Evolutionary conservation across 768 basidiomycete genomes (phyloP), one percentile per base, ranked within the genome.

Genomic region (Cyclocybe cylindracea): DNA sequence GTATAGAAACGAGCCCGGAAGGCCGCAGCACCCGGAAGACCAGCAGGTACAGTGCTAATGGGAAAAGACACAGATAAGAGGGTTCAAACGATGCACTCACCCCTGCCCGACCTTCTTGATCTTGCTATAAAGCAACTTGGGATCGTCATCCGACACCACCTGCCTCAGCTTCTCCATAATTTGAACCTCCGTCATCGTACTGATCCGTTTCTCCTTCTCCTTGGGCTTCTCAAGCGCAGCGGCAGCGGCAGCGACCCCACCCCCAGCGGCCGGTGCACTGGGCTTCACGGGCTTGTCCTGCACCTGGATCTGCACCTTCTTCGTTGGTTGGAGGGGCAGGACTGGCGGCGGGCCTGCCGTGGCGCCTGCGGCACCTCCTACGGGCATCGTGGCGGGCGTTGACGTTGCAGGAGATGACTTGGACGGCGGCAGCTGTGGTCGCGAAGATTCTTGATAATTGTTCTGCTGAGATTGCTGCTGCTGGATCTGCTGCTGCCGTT

Each of bases 101-200:
- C 94, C 96, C 70, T 99, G 96, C 33, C 96, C 96, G 54, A 99
- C 93, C 75, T 98, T 99, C 78, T 92, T 94, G 69, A 98, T 97
- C 79, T 97, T 98, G 61, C 88, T 90, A 70, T 98, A 99, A 14
- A 96, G 66, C 59, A 78, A 62, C 71, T 91, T 94, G 18, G 96
- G 96, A 66, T 98, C 96, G 16, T 92, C 87, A 39, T 82, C 74
- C 39, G 80, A 85, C 42, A 98, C 95, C 1, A 98, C 94, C 57
- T 85, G 84, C 57, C 93, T 78, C 59, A 99, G 75, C 73, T 96
- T 97, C 67, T 95, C 92, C 95, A 98, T 97, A 61, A 98, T 95
- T 75, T 99, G 96, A 44, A 87, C 89, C 71, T 99, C 96, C 44
- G 89, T 90, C 91, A 99, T 92, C 36, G 94, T 91, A 57, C 91